Base-by-base conservation (phyloP, 1,139 yeast species). In the Sugiyamaella xylanicola region DNA sequence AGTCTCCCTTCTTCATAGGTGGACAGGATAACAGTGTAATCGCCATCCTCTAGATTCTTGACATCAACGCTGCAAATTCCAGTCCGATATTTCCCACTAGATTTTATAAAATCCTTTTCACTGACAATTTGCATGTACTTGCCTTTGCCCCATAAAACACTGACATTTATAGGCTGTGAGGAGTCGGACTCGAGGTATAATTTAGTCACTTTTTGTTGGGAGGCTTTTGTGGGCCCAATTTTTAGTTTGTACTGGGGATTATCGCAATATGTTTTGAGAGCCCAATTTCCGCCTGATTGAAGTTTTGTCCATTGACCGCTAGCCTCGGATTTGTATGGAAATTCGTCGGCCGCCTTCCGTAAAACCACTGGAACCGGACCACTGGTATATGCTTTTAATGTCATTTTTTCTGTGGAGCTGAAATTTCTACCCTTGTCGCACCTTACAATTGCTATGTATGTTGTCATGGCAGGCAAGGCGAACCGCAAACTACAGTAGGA, bases 221-320 rank as follows among this genome's bases (percentile, higher is more conserved):
- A 22, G 9, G 20, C 9, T 16, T n/a, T 37, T 4, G 57, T 65
- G 52, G 58, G 63, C 37, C 15, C 53, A 44, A 53, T 71, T 63
- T 57, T 65, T 63, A 67, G 73, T 51, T 73, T 71, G 63, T 74
- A 86, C 61, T 87, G 90, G 0, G 96, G 95, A 62, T 87, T 88
- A 40, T 73, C 68, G 36, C 80, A 72, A 63, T 77, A 87, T 0
- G 80, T 70, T 1, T 81, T 72, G 44, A 74, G 61, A 0, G 79
- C 63, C 81, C 84, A 81, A 60, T 77, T 80, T 0, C 93, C 92
- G 1, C 89, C 91, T 44, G 77, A 70, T 15, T 71, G 70, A 1
- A 69, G 69, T 1, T 67, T 63, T 13, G 70, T 72, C 92, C 93
- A 86, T 29, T 68, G 71, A 9, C 79, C 86, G 0, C 68, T 65